Evolutionary conservation across 345 rosid genomes (phyloP).

Genomic region (Brassica carinata): DNA sequence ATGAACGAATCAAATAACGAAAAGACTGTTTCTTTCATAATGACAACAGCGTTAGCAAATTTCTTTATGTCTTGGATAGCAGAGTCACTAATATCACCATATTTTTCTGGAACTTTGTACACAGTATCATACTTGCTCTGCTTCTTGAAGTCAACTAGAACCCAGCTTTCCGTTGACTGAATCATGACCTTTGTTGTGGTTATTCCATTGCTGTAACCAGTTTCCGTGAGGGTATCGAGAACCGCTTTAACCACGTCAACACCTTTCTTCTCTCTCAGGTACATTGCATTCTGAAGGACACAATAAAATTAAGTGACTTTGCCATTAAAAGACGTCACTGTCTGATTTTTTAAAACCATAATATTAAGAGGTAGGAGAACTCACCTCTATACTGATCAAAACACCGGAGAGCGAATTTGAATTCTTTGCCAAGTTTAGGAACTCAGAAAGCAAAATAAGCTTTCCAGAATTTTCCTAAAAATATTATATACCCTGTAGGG

Average conservation of each 20-base stretch:
- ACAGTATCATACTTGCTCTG: constrained; percentile 49
- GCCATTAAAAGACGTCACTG: neutral
- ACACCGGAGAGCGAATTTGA: constrained; percentile 61
- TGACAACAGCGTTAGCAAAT: constrained; percentile 62
- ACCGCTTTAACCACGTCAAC: neutral
- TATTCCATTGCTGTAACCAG: constrained; percentile 19
- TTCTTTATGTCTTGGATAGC: constrained; percentile 53
- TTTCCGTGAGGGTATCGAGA: neutral
- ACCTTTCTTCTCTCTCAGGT: neutral
- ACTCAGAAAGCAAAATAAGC: constrained; percentile 54
- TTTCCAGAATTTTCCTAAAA: constrained; percentile 56
- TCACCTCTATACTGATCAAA: constrained; percentile 79
- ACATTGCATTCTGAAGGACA: neutral
- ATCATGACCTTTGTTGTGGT: constrained; percentile 54
- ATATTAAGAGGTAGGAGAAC: constrained; percentile 22
- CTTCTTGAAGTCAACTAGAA: constrained; percentile 55
- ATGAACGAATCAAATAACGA: constrained; percentile 24
- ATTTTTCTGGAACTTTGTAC: constrained; percentile 56
- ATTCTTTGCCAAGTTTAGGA: constrained; percentile 59
- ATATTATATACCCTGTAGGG: constrained; percentile 40
- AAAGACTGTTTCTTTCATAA: constrained; percentile 55
- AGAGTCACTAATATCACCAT: constrained; percentile 45
- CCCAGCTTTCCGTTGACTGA: constrained; percentile 70
- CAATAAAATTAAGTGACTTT: neutral
- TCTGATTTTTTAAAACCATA: neutral